These are phyloP conservation scores for Paramecium tetraurelia DNA, from an alignment of 73 alveolate genomes.

Conservation along the genomic window DNA sequence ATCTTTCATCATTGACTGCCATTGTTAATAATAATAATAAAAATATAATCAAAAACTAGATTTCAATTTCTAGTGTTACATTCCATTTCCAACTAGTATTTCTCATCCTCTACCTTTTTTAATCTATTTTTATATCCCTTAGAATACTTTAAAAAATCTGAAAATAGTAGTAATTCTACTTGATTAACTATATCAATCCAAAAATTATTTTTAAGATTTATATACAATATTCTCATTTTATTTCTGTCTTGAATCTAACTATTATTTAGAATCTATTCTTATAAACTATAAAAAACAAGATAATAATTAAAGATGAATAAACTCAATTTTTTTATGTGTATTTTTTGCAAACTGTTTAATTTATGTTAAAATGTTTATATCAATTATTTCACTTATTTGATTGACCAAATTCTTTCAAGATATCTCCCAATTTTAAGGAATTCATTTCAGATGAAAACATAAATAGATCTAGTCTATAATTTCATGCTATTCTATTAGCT, in stretches of 20 bases:
- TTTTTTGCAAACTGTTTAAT: neutral
- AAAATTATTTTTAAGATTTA: no score
- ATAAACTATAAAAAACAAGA: neutral
- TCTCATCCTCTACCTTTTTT: neutral
- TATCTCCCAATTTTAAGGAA: neutral
- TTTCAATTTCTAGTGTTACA: neutral
- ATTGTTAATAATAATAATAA: neutral
- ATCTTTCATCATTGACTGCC: conserved; percentile 79
- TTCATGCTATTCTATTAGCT: neutral
- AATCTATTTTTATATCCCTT: neutral
- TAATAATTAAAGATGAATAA: neutral
- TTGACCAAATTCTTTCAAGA: neutral
- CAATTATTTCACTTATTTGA: neutral
- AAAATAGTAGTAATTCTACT: no score
- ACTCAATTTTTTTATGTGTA: neutral
- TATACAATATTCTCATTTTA: no score
- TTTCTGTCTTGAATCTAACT: neutral
- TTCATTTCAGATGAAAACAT: neutral
- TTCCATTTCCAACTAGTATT: neutral
- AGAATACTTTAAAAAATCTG: neutral
- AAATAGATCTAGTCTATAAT: neutral
- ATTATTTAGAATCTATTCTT: neutral
- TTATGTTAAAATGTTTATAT: neutral
- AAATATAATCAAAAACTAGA: neutral
- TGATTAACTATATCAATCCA: no score